These are phyloP conservation scores for Aspergillus cejpii DNA, from an alignment of 2,329 filamentous ascomycete species.

Conservation along the genomic window DNA sequence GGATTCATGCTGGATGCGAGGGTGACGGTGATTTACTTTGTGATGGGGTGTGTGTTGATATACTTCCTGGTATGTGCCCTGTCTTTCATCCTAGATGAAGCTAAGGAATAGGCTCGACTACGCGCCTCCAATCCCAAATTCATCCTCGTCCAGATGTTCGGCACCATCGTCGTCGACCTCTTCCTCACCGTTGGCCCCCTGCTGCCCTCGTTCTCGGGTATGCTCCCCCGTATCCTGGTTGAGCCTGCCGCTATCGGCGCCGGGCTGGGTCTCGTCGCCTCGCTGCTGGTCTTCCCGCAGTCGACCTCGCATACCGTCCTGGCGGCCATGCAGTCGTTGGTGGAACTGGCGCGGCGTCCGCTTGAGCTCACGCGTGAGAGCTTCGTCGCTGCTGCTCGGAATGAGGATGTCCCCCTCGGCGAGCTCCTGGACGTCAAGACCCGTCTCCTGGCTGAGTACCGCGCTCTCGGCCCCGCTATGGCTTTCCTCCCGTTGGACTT, in stretches of 20 bases:
- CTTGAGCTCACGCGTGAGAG: slow-evolving; percentile 25
- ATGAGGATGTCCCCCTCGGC: slow-evolving; percentile 12
- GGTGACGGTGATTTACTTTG: slow-evolving; percentile 33
- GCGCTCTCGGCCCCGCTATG: slow-evolving; percentile 34
- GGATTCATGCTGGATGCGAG: slow-evolving; percentile 46
- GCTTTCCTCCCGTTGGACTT: slow-evolving; percentile 45
- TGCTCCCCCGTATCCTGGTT: slow-evolving; percentile 36
- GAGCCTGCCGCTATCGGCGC: slow-evolving; percentile 44
- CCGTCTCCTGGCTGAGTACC: slow-evolving; percentile 33
- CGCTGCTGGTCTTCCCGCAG: slow-evolving; percentile 44
- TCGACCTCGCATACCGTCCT: slow-evolving; percentile 45
- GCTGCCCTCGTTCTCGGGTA: slow-evolving; percentile 37
- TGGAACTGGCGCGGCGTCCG: slow-evolving; percentile 23
- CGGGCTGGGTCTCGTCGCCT: slow-evolving; percentile 41
- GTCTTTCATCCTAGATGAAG: neutral
- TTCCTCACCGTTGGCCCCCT: slow-evolving; percentile 42
- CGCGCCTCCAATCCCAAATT: slow-evolving; percentile 44
- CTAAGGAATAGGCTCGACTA: slow-evolving; percentile 33
- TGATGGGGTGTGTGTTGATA: slow-evolving; percentile 41
- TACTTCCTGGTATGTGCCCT: slow-evolving; percentile 30
- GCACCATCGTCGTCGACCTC: slow-evolving; percentile 43
- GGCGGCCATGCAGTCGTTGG: slow-evolving; percentile 24
- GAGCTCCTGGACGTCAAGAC: slow-evolving; percentile 26
- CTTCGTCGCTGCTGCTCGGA: slow-evolving; percentile 5
- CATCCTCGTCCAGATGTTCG: slow-evolving; percentile 43